These are phyloP conservation scores for Agaricus subrufescens DNA, from an alignment of 768 basidiomycete genomes.

Conservation along the genomic window DNA sequence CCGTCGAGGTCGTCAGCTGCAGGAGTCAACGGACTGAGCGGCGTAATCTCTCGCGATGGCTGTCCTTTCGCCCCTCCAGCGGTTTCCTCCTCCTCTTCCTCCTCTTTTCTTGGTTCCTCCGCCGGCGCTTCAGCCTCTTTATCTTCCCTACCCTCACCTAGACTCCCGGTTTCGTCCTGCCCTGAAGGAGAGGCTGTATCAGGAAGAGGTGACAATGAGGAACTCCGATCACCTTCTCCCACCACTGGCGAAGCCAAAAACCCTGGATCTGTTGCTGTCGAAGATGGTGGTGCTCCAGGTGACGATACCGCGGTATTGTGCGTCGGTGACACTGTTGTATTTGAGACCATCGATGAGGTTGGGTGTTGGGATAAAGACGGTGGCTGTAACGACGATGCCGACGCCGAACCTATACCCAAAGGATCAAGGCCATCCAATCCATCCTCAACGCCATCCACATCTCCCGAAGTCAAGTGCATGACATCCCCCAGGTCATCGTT, in stretches of 20 bases:
- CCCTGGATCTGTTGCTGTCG: conserved; percentile 16
- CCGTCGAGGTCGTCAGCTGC: conserved; percentile 48
- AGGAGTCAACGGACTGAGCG: conserved; percentile 73
- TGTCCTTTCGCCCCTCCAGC: conserved; percentile 20
- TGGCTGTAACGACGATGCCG: not conserved
- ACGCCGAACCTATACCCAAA: not conserved
- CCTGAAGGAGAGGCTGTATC: conserved; percentile 33
- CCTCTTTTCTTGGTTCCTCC: conserved; percentile 29
- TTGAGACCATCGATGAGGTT: not conserved
- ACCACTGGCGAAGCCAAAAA: conserved; percentile 13
- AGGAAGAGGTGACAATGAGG: conserved; percentile 54
- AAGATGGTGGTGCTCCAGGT: conserved; percentile 19
- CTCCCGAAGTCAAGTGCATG: conserved; percentile 7
- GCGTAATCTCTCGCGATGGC: conserved; percentile 57
- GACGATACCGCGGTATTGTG: not conserved
- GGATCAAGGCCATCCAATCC: not conserved
- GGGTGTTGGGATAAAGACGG: not conserved
- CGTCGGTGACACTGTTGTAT: not conserved
- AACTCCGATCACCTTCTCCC: conserved; percentile 41
- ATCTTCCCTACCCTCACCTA: conserved; percentile 26
- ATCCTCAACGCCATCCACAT: conserved; percentile 3
- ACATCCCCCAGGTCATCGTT: conserved; percentile 8
- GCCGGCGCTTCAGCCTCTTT: conserved; percentile 29
- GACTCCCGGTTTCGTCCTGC: conserved; percentile 9
- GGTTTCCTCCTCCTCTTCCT: conserved; percentile 29